A percentile compares a stretch with the other conserved stretches of the same genome.
Evolutionary conservation across 2,329 filamentous ascomycete species (phyloP).

Genomic region (Venturia carpophila): DNA sequence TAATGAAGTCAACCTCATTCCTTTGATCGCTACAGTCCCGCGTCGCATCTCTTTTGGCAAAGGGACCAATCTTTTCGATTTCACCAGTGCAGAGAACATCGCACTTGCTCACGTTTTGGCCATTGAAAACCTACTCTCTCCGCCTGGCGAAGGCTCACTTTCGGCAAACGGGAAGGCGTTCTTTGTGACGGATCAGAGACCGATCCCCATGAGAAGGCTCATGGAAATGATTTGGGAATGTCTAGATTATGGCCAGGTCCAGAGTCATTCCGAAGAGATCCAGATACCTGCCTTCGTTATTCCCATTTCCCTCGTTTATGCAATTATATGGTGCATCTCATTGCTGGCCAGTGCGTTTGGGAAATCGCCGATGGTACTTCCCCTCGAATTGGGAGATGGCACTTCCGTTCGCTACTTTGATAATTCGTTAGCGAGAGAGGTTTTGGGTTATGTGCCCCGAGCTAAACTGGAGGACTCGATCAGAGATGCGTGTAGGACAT

Average conservation of each 20-base stretch:
- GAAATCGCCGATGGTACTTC: not conserved
- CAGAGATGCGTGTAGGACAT: not conserved
- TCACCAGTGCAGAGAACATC: conserved; percentile 61
- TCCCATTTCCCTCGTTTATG: not conserved
- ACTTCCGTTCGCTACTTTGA: not conserved
- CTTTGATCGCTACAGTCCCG: conserved; percentile 46
- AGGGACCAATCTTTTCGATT: conserved; percentile 49
- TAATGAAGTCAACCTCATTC: conserved; percentile 69
- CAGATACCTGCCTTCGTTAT: not conserved
- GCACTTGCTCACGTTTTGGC: conserved; percentile 79
- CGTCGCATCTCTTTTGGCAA: not conserved
- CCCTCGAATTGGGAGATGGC: not conserved
- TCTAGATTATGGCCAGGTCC: not conserved
- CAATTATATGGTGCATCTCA: not conserved
- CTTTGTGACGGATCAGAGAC: conserved; percentile 65
- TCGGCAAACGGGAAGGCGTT: conserved; percentile 68
- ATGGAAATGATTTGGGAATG: conserved; percentile 3
- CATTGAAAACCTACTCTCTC: conserved; percentile 58
- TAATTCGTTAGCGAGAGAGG: not conserved
- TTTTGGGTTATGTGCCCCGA: conserved; percentile 1
- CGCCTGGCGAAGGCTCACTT: conserved; percentile 31
- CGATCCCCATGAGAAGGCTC: not conserved
- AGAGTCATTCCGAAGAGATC: not conserved
- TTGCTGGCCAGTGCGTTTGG: not conserved
- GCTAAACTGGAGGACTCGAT: conserved; percentile 1